phyloP scores from a whole-genome alignment of 257 asterid genomes.

The Lycium ferocissimum region DNA sequence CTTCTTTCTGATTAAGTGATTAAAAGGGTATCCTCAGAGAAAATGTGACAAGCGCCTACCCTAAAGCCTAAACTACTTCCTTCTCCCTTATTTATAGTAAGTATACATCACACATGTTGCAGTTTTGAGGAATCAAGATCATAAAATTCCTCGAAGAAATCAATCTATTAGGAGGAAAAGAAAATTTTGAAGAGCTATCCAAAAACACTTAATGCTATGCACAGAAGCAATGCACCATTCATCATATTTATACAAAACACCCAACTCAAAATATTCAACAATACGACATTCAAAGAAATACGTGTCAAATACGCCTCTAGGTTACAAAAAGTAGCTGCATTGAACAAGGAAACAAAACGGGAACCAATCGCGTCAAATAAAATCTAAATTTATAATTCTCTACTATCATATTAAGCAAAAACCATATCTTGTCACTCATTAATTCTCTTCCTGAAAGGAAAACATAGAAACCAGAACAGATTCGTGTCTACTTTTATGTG shows the following conservation, averaged over 20 bases:
- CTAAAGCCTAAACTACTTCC: neutral
- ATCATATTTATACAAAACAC: neutral
- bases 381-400: neutral
- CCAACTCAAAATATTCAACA: slow-evolving; percentile 2
- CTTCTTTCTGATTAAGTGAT: neutral
- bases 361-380: neutral
- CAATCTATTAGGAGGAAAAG: neutral
- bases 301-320: neutral
- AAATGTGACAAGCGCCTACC: neutral
- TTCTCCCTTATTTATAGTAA: neutral
- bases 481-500: no score
- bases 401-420: neutral
- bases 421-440: neutral
- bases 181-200: neutral
- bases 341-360: neutral
- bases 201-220: neutral
- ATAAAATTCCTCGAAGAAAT: neutral
- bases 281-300: neutral
- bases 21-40: neutral
- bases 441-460: neutral
- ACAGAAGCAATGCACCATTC: neutral
- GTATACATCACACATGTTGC: neutral
- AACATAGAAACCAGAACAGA: neutral
- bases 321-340: neutral
- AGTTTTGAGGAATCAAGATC: neutral